Evolutionary conservation across 78 protist species (phyloP), one percentile per base, ranked within the genome.

Genomic region (Tieghemostelium lacteum): DNA sequence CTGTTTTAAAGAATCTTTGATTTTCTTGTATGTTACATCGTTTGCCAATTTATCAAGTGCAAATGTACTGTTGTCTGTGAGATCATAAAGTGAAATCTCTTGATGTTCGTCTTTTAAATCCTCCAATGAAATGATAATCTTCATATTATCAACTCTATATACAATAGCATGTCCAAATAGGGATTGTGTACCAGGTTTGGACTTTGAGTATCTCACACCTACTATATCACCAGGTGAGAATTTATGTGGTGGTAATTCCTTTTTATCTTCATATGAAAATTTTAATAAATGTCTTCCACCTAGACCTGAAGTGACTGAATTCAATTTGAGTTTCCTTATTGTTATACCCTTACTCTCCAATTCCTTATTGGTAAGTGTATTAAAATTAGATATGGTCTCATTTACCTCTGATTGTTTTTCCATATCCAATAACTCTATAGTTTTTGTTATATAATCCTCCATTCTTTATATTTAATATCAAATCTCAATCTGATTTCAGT

Each of bases 11-110:
- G 95, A 55, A 1, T 76, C 85, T 24, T 54, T 40, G 28, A 92
- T 83, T 19, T 93, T 74, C 24, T 75, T 42, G 86, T 92, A 95
- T 22, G 97, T 95, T 29, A 86, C 85, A 37, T 93, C 95, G 76
- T 93, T 93, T 33, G 93, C 67, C 1, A 88, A 28, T 50, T 88
- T 86, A 66, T 86, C 93, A 26, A 86, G 7, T 19, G 86, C 67
- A 73, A 42, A 88, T 5, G 66, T 50, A 17, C 31, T 28, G 7
- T 16, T 8, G 4, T 75, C 57, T n/a, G n/a, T n/a, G n/a, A n/a
- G n/a, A n/a, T n/a, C n/a, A n/a, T n/a, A n/a, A n/a, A n/a, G n/a
- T 12, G 22, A 42, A 20, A 66, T 26, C 52, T 62, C 94, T 14
- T 63, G 45, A 16, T 17, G 49, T 20, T 29, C 26, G 1, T 83